Conservation (phyloP, 371 early-diverging fungal species). For the Apophysomyces ossiformis region DNA sequence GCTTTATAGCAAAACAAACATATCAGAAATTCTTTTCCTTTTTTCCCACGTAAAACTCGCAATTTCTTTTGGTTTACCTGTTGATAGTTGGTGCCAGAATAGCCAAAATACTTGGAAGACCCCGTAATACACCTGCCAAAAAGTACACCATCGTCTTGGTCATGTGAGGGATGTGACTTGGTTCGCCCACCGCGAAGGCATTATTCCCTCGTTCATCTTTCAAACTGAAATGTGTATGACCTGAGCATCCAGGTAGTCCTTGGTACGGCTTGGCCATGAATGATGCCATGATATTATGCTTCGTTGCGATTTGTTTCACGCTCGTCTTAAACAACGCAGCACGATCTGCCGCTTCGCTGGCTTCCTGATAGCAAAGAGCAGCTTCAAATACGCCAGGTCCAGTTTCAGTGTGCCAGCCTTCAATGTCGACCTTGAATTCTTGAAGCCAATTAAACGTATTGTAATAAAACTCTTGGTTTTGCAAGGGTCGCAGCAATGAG, state of each 20-base stretch:
- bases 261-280: slow-evolving; percentile 89
- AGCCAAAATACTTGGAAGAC: slow-evolving; percentile 77
- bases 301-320: slow-evolving; percentile 75
- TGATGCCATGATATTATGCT: slow-evolving; percentile 73
- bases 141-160: slow-evolving; percentile 67
- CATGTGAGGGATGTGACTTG: slow-evolving; percentile 45
- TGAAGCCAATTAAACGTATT: slow-evolving; percentile 71
- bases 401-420: slow-evolving; percentile 85
- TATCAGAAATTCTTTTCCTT: slow-evolving; percentile 16
- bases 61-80: slow-evolving; percentile 38
- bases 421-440: slow-evolving; percentile 69
- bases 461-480: slow-evolving; percentile 75
- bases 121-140: slow-evolving; percentile 76
- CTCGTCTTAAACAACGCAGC: slow-evolving; percentile 82
- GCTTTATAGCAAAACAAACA: slow-evolving; percentile 34
- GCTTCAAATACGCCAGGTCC: slow-evolving; percentile 90
- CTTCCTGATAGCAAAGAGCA: slow-evolving; percentile 70
- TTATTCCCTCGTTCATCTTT: slow-evolving; percentile 56
- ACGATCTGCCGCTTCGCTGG: slow-evolving; percentile 74
- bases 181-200: slow-evolving; percentile 53
- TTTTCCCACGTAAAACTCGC: background rate
- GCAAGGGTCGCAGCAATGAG: slow-evolving; percentile 71
- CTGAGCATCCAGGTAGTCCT: slow-evolving; percentile 81
- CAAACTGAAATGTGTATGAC: slow-evolving; percentile 82
- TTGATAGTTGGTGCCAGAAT: slow-evolving; percentile 85